Conservation (phyloP, 148 eudicot species). For the Rhododendron vialii region DNA sequence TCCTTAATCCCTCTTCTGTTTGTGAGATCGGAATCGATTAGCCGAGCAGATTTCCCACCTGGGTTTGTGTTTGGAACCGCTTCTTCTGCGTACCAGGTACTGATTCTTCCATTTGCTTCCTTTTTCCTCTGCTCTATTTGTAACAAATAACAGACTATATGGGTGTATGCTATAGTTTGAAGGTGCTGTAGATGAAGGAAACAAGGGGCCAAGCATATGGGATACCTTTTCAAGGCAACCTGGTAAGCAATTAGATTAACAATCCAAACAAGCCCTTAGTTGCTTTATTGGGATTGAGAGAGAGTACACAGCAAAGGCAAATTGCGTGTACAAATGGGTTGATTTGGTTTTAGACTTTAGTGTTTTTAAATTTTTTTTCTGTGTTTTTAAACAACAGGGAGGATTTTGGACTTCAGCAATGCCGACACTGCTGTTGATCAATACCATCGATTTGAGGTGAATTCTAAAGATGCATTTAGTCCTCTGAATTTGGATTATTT, state of each 20-base stretch:
- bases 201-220: slow-evolving; percentile 87
- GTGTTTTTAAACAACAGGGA: slow-evolving; percentile 26
- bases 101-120: not conserved
- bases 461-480: not conserved
- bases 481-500: not conserved
- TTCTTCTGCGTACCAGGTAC: slow-evolving; percentile 92
- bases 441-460: slow-evolving; percentile 89
- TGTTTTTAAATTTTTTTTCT: not conserved
- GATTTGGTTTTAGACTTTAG: not conserved
- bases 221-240: slow-evolving; percentile 65
- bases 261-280: not conserved
- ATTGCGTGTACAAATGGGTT: not conserved
- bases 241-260: slow-evolving; percentile 23
- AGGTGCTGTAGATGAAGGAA: slow-evolving; percentile 95
- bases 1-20: slow-evolving; percentile 7
- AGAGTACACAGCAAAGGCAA: not conserved
- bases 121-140: not conserved
- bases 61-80: slow-evolving; percentile 90
- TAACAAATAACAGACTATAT: not conserved
- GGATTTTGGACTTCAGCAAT: slow-evolving; percentile 86
- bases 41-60: slow-evolving; percentile 62
- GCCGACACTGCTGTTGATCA: slow-evolving; percentile 85
- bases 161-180: slow-evolving; percentile 50
- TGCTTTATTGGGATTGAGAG: not conserved
- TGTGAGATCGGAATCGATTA: slow-evolving; percentile 28